Conservation (phyloP, 2,329 filamentous ascomycete species). For the Epichloe uncinata region DNA sequence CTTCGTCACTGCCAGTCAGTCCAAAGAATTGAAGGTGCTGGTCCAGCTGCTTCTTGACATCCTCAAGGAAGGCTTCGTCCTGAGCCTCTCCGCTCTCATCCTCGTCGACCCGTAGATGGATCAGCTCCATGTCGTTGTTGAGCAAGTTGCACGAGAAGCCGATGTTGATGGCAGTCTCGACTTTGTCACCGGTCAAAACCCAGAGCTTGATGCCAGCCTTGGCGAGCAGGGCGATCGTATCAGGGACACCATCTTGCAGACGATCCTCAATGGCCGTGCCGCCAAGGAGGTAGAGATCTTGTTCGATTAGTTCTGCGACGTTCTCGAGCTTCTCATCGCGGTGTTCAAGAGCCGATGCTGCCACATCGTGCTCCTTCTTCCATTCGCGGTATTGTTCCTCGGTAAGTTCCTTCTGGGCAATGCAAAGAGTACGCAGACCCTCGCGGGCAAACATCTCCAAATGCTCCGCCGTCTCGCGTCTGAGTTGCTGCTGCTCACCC, state of each 20-base stretch:
- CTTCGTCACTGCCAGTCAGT: conserved; percentile 73
- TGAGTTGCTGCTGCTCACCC: conserved; percentile 75
- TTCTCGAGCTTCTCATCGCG: conserved; percentile 89
- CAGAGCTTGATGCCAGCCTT: conserved; percentile 96
- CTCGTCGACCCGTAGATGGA: conserved; percentile 76
- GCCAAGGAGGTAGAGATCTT: conserved; percentile 73
- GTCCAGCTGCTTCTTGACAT: conserved; percentile 59
- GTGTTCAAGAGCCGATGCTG: conserved; percentile 68
- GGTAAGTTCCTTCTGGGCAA: conserved; percentile 67
- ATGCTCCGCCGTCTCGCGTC: conserved; percentile 77
- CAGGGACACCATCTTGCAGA: conserved; percentile 90
- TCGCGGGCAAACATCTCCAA: conserved; percentile 95
- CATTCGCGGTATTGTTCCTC: conserved; percentile 77
- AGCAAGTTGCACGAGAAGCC: conserved; percentile 97
- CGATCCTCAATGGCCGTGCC: conserved; percentile 96
- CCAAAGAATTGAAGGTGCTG: conserved; percentile 59
- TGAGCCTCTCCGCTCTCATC: conserved; percentile 40
- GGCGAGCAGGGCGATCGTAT: conserved; percentile 82
- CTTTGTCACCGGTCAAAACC: conserved; percentile 97
- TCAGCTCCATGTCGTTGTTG: conserved; percentile 94
- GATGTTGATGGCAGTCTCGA: conserved; percentile 99
- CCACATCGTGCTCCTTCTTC: conserved; percentile 77
- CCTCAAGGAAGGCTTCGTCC: conserved; percentile 37
- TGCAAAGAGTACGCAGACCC: conserved; percentile 86
- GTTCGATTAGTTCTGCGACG: conserved; percentile 82